Evolutionary conservation across 495 filamentous ascomycete genomes (phyloP).

Genomic region (Penicillium longicatenatum): DNA sequence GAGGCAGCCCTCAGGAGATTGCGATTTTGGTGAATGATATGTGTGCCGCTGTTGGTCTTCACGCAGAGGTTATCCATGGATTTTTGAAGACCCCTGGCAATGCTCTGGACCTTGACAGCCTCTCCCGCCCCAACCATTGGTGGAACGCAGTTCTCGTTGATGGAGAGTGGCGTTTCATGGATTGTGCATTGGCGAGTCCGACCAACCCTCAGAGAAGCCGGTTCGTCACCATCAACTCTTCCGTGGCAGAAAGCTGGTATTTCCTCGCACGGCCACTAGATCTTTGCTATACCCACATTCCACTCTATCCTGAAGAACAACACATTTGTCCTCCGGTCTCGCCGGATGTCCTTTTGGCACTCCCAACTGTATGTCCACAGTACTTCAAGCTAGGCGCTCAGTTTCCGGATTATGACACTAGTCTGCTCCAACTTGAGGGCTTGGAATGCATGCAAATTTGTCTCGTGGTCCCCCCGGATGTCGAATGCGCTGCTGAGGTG

Average conservation of each 20-base stretch:
- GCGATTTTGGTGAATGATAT: slow-evolving; percentile 88
- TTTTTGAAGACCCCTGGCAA: slow-evolving; percentile 92
- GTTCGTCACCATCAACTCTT: slow-evolving; percentile 70
- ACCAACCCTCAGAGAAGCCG: slow-evolving; percentile 77
- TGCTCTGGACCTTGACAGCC: slow-evolving; percentile 67
- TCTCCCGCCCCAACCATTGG: slow-evolving; percentile 89
- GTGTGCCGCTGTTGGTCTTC: slow-evolving; percentile 87
- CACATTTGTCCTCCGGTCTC: slow-evolving; percentile 89
- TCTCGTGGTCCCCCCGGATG: slow-evolving; percentile 80
- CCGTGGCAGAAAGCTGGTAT: slow-evolving; percentile 82
- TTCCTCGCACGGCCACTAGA: slow-evolving; percentile 86
- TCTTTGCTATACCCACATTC: slow-evolving; percentile 93
- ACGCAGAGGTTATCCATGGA: slow-evolving; percentile 80
- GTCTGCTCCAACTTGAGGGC: slow-evolving; percentile 79
- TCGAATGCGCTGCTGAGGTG: slow-evolving; percentile 92
- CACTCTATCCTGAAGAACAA: slow-evolving; percentile 80
- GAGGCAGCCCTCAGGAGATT: slow-evolving; percentile 89
- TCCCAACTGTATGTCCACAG: slow-evolving; percentile 82
- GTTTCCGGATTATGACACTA: slow-evolving; percentile 90
- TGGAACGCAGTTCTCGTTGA: slow-evolving; percentile 97
- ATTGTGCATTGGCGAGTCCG: slow-evolving; percentile 87
- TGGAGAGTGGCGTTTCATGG: slow-evolving; percentile 95
- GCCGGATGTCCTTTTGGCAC: slow-evolving; percentile 76
- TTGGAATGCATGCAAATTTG: slow-evolving; percentile 91
- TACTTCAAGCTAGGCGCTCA: slow-evolving; percentile 81